Base-by-base conservation (phyloP, 306 rosid species). In the Dicorynia guianensis region DNA sequence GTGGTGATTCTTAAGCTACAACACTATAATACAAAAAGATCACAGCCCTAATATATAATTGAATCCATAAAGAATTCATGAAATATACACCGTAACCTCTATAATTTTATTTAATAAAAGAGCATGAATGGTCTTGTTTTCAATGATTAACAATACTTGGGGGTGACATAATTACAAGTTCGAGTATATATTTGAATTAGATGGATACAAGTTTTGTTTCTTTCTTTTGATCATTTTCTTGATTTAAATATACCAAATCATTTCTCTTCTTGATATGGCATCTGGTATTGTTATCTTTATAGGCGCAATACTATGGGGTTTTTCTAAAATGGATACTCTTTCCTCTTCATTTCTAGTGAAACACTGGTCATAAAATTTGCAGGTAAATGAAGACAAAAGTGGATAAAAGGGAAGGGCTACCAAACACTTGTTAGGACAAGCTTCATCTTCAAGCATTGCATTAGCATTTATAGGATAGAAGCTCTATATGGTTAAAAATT, bases 371-470 rank as follows among this genome's bases (percentile, higher is more conserved):
- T 73, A 6, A 48, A 46, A 69, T 38, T 0, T 56, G 71, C 68
- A 56, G 85, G 33, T 80, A 48, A 80, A 72, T 60, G 66, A 48
- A 25, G 80, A 67, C 75, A 18, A 80, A 59, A 17, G 5, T 9
- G 68, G 52, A 64, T 50, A 52, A 60, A 76, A 61, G 56, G 75
- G 15, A 76, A 49, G 73, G 69, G 18, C 42, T 78, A 76, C 71
- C 50, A 46, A 68, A 14, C 53, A 56, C 3, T 76, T 80, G 5
- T 9, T n/a, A 58, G 44, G 65, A 12, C 55, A 80, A 75, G 77
- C 87, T 80, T 84, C 46, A 63, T 46, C 20, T 43, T 60, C 49
- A 80, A 84, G 87, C 62, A 67, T 76, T 14, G 14, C 13, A 72
- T 6, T 46, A 14, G 38, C 52, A 76, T 40, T 72, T 38, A 76